Evolutionary conservation across 1,284 basidiomycete species (phyloP).

Genomic region (Acaromyces ingoldii): DNA sequence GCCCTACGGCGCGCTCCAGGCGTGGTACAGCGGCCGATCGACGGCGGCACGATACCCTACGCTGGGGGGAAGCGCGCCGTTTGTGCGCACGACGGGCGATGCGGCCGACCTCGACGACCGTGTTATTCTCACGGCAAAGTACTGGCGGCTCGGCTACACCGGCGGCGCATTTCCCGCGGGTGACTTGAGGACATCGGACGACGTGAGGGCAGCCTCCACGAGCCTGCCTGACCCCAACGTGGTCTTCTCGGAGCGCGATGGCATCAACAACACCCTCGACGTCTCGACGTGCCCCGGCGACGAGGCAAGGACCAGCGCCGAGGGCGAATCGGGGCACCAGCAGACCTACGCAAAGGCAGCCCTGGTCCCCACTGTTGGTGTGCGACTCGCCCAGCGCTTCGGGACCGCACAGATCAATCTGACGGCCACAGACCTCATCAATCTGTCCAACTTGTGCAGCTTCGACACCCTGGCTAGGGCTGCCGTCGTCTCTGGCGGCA

Average conservation of each 20-base stretch:
- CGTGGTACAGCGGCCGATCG: slow-evolving; percentile 15
- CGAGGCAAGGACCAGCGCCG: not conserved
- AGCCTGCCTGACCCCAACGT: slow-evolving; percentile 8
- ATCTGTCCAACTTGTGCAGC: slow-evolving; percentile 11
- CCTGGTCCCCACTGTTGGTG: slow-evolving; percentile 11
- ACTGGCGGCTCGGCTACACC: slow-evolving; percentile 16
- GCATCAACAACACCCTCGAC: slow-evolving; percentile 21
- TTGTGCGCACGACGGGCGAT: slow-evolving; percentile 16
- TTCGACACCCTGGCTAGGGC: slow-evolving; percentile 17
- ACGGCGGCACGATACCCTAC: slow-evolving; percentile 9
- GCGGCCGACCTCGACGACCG: slow-evolving; percentile 10
- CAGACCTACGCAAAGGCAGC: slow-evolving; percentile 13
- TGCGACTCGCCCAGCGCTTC: slow-evolving; percentile 8
- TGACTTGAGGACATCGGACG: slow-evolving; percentile 7
- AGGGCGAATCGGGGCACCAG: slow-evolving; percentile 12
- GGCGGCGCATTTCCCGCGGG: slow-evolving; percentile 13
- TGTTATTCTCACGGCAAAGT: slow-evolving; percentile 19
- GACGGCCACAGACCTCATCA: slow-evolving; percentile 13
- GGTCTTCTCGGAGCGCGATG: slow-evolving; percentile 12
- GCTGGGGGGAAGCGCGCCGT: not conserved
- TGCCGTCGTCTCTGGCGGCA: slow-evolving; percentile 8
- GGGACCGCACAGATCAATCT: slow-evolving; percentile 10
- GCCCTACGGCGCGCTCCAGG: slow-evolving; percentile 21
- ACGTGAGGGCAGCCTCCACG: slow-evolving; percentile 9
- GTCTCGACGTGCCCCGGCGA: slow-evolving; percentile 14